Evolutionary conservation across 192 early-diverging fungal genomes (phyloP).

Genomic region (Lunasporangiospora selenospora): DNA sequence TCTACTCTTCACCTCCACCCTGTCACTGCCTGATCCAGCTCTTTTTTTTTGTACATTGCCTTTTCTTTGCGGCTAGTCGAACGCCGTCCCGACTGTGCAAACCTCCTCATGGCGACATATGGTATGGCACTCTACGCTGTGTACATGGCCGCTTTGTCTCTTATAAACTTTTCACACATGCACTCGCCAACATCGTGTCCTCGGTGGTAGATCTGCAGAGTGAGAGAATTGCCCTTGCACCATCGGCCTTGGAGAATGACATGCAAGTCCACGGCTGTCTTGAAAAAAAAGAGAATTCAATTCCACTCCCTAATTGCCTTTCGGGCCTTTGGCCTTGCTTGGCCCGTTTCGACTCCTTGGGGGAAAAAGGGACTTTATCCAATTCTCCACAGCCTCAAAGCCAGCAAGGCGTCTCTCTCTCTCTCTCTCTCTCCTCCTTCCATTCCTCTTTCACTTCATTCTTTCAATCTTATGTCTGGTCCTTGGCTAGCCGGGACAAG

Average conservation of each 20-base stretch:
- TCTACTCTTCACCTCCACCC: not conserved
- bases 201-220: no score
- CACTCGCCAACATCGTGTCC: no score
- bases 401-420: not conserved
- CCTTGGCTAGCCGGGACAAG: no score
- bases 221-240: no score
- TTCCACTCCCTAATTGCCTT: not conserved
- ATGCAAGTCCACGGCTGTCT: not conserved
- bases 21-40: no score
- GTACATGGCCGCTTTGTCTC: not conserved
- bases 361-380: no score
- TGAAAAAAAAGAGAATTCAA: not conserved
- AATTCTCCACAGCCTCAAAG: not conserved
- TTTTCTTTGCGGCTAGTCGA: not conserved
- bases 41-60: not conserved
- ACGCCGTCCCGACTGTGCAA: not conserved
- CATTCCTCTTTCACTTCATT: not conserved
- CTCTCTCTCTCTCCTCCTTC: constrained; percentile 2
- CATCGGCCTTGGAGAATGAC: no score
- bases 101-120: constrained; percentile 16
- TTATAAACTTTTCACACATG: no score
- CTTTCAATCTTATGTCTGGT: no score
- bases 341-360: not conserved
- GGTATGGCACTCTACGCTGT: constrained; percentile 10
- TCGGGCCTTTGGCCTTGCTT: no score